Percentiles rank a stretch among this genome's conserved stretches.
Conservation (phyloP, 1,284 basidiomycete genomes). For the Rhodotorula sp. region DNA sequence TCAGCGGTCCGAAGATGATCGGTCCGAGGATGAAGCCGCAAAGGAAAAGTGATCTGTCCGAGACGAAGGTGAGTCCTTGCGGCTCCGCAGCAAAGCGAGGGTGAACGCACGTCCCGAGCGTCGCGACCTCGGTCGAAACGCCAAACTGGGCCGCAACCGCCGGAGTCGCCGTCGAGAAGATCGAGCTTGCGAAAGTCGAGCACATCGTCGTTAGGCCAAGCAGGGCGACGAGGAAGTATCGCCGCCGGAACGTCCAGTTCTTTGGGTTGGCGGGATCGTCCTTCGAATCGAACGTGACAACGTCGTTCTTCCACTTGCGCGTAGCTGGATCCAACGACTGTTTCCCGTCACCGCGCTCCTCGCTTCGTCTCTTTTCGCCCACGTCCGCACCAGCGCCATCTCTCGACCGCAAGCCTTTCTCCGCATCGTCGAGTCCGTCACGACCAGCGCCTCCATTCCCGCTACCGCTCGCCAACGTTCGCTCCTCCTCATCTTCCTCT, state of each 20-base stretch:
- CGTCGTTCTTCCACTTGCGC: conserved; percentile 4
- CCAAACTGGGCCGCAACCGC: conserved; percentile 61
- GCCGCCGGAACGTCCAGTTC: conserved; percentile 50
- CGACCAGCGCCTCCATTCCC: not conserved
- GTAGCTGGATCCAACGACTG: not conserved
- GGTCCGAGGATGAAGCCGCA: conserved; percentile 55
- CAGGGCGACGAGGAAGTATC: conserved; percentile 35
- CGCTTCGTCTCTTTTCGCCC: not conserved
- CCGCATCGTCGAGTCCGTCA: not conserved
- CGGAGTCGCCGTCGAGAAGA: conserved; percentile 48
- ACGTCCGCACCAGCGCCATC: not conserved
- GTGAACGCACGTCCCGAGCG: conserved; percentile 49
- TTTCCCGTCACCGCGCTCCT: not conserved
- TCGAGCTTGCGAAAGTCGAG: conserved; percentile 65
- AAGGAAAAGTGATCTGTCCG: conserved; percentile 15
- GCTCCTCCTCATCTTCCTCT: not conserved
- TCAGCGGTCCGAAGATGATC: conserved; percentile 59
- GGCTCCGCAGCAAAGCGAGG: not conserved
- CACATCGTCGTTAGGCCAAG: conserved; percentile 37
- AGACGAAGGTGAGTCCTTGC: not conserved
- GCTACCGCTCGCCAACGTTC: not conserved
- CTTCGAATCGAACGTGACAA: conserved; percentile 2
- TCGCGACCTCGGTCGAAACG: conserved; percentile 59
- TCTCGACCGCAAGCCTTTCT: not conserved
- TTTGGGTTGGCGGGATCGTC: conserved; percentile 59